Evolutionary conservation across 495 filamentous ascomycete species (phyloP).

Genomic region (Thermothielavioides terrestris): DNA sequence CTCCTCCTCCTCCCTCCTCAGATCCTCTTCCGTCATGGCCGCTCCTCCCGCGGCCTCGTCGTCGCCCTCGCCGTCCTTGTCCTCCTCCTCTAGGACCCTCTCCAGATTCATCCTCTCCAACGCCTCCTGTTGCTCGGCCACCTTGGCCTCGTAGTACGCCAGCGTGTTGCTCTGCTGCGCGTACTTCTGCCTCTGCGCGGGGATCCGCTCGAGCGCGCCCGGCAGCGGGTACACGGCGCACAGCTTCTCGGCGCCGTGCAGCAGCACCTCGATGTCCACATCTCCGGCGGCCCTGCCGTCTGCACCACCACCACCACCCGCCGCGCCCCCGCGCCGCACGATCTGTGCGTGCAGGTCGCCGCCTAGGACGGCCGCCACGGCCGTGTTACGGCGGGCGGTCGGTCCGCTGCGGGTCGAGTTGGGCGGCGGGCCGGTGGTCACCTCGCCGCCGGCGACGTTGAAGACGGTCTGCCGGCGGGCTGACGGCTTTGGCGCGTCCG

Average conservation of each 20-base stretch:
- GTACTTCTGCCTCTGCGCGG: conserved; percentile 61
- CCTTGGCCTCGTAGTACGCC: conserved; percentile 65
- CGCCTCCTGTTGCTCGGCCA: conserved; percentile 67
- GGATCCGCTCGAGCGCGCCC: conserved; percentile 73
- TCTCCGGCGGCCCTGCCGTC: conserved; percentile 48
- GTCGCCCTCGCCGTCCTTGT: conserved; percentile 32
- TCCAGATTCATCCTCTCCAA: conserved; percentile 62
- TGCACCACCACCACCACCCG: conserved; percentile 2
- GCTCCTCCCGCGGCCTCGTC: conserved; percentile 24
- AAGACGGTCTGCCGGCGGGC: conserved; percentile 47
- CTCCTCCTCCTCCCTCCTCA: conserved; percentile 68
- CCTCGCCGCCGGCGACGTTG: conserved; percentile 46
- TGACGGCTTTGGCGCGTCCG: conserved; percentile 27
- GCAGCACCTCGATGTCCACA: conserved; percentile 76
- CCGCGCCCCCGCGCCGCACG: conserved; percentile 42
- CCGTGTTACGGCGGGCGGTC: conserved; percentile 58
- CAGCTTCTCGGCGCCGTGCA: conserved; percentile 84
- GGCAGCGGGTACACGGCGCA: conserved; percentile 79
- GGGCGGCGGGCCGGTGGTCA: conserved; percentile 40
- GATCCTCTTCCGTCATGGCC: conserved; percentile 64
- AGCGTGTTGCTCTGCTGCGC: conserved; percentile 65
- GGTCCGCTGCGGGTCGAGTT: conserved; percentile 29
- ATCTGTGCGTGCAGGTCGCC: conserved; percentile 81
- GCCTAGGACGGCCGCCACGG: conserved; percentile 83
- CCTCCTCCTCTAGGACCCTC: conserved; percentile 37